Percentiles rank a stretch among this genome's conserved stretches.
Conservation (phyloP, 306 rosid species). For the Lupinus albus region DNA sequence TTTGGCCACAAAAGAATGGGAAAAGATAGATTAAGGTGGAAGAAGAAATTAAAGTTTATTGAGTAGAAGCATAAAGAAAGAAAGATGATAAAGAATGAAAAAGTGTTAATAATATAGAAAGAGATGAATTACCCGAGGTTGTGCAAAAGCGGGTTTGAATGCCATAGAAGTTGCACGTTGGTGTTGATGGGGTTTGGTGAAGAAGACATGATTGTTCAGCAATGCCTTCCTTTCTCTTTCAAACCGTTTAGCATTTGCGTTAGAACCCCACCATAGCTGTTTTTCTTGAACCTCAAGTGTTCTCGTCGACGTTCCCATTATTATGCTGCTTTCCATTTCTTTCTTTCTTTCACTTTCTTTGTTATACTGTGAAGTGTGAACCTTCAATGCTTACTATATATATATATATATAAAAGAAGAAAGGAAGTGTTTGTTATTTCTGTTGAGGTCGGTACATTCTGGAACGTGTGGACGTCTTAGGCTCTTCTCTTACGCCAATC, state of each 20-base stretch:
- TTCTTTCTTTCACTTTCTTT: neutral
- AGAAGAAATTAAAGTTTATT: too few species aligned
- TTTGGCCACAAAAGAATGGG: conserved; percentile 10
- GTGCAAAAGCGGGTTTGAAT: conserved; percentile 35
- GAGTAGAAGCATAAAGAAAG: too few species aligned
- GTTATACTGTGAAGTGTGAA: neutral
- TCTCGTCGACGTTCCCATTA: conserved; percentile 23
- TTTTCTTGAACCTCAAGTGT: conserved; percentile 37
- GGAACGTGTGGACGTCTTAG: too few species aligned
- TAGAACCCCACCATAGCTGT: neutral
- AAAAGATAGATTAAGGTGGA: neutral
- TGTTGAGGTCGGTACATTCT: too few species aligned
- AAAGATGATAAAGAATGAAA: too few species aligned
- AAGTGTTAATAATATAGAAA: too few species aligned
- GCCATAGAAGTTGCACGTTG: neutral
- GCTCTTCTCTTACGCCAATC: too few species aligned
- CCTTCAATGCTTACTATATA: too few species aligned
- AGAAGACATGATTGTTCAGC: neutral
- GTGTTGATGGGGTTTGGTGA: neutral
- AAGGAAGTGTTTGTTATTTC: too few species aligned
- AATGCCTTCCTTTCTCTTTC: conserved; percentile 42
- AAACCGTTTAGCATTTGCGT: conserved; percentile 19
- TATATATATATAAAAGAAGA: too few species aligned
- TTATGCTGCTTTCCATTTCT: conserved; percentile 30
- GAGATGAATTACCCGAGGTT: conserved; percentile 36